Evolutionary conservation across 2,329 filamentous ascomycete species (phyloP).

Genomic region (Ilyonectria destructans): DNA sequence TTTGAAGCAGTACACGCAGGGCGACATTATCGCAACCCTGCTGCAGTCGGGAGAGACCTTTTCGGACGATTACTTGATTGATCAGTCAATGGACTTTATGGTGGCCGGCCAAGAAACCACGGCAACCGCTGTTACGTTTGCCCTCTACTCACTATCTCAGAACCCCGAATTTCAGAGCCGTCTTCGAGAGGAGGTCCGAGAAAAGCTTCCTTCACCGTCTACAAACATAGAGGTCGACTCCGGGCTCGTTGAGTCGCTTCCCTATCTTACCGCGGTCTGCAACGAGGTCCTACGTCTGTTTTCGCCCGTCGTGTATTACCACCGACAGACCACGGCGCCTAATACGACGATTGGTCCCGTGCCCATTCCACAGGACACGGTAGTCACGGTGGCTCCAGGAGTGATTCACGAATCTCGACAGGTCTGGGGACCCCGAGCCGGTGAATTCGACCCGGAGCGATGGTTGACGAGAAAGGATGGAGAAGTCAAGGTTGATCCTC

Average conservation of each 20-base stretch:
- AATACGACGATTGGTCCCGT: slow-evolving; percentile 20
- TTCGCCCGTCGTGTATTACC: slow-evolving; percentile 26
- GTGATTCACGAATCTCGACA: slow-evolving; percentile 20
- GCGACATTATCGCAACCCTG: slow-evolving; percentile 34
- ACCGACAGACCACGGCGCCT: slow-evolving; percentile 17
- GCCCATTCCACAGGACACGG: slow-evolving; percentile 13
- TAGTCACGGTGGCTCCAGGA: slow-evolving; percentile 22
- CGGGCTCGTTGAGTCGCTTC: slow-evolving; percentile 28
- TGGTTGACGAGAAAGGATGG: slow-evolving; percentile 23
- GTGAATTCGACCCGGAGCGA: slow-evolving; percentile 18
- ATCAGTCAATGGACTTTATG: slow-evolving; percentile 27
- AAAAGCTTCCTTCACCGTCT: slow-evolving; percentile 18
- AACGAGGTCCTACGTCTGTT: slow-evolving; percentile 25
- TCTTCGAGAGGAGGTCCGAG: slow-evolving; percentile 24
- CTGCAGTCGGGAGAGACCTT: slow-evolving; percentile 32
- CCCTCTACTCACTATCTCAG: slow-evolving; percentile 19
- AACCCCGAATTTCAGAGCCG: slow-evolving; percentile 20
- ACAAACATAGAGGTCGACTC: slow-evolving; percentile 8
- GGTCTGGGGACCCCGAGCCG: slow-evolving; percentile 21
- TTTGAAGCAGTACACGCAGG: slow-evolving; percentile 25
- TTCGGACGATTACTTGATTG: slow-evolving; percentile 34
- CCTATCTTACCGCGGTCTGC: slow-evolving; percentile 23
- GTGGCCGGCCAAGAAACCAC: slow-evolving; percentile 27
- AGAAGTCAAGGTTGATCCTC: slow-evolving; percentile 32
- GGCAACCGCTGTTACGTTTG: slow-evolving; percentile 21